These are phyloP conservation scores for Candida ascalaphidarum DNA, from an alignment of 805 yeast species.

Conservation along the genomic window DNA sequence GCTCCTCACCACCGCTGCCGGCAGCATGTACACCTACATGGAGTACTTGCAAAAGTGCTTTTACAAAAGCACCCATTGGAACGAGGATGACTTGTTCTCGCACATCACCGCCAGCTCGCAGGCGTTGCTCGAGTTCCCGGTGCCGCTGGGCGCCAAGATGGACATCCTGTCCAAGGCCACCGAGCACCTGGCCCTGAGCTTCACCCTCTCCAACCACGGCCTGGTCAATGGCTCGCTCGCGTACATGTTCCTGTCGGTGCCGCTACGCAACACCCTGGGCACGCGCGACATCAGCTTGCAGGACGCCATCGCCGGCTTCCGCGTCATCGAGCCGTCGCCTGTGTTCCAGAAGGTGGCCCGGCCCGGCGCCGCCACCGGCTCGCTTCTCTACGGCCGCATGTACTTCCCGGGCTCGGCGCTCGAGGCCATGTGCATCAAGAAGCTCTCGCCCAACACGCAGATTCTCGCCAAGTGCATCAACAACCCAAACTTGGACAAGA, in stretches of 20 bases:
- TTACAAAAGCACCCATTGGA: constrained; percentile 67
- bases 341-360: constrained; percentile 58
- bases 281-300: constrained; percentile 51
- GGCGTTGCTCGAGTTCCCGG: constrained; percentile 60
- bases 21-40: constrained; percentile 70
- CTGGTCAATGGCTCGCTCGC: constrained; percentile 75
- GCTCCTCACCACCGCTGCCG: not conserved
- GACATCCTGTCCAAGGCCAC: constrained; percentile 67
- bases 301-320: constrained; percentile 63
- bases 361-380: constrained; percentile 21
- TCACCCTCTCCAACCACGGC: constrained; percentile 57
- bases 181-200: constrained; percentile 60
- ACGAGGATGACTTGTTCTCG: constrained; percentile 68
- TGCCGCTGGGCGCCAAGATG: constrained; percentile 61
- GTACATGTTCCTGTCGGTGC: constrained; percentile 63
- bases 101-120: constrained; percentile 65
- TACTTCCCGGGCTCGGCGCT: constrained; percentile 79
- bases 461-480: constrained; percentile 68
- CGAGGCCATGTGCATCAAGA: constrained; percentile 77
- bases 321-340: constrained; percentile 41
- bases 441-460: constrained; percentile 54
- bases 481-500: constrained; percentile 46
- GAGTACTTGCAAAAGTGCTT: constrained; percentile 74
- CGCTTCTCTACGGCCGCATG: constrained; percentile 75
- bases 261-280: constrained; percentile 42